Base-by-base conservation (phyloP, 2,329 filamentous ascomycete genomes). In the Ophiostoma angusticollis region DNA sequence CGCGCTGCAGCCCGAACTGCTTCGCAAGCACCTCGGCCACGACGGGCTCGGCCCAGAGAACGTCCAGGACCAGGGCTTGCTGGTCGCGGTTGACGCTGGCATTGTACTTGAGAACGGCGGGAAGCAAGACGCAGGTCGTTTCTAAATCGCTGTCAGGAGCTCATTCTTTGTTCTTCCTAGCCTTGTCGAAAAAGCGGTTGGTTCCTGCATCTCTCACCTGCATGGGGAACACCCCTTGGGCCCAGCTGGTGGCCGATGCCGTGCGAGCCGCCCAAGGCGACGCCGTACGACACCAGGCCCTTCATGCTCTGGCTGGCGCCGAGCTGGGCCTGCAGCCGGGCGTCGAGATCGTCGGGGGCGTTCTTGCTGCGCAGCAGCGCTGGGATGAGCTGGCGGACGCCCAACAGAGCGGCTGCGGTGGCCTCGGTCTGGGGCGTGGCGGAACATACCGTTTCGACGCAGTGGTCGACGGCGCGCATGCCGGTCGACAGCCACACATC, bases 401-500 rank as follows among this genome's bases (percentile, higher is more conserved):
- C 67, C 36, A 54, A 50, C 32, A 52, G 48, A 1, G 44, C 44
- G 12, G 31, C 23, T 2, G 27, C 45, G 14, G 41, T 37, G 17
- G 60, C 62, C 17, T 55, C 50, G 1, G 53, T 51, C 7, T 52
- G 49, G 9, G 67, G 62, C 2, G 49, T 43, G 1, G 62, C 49
- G 1, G 64, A 65, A 44, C 66, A 72, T 5, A 70, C 50, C 1
- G 65, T 66, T 52, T 76, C 72, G 4, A 76, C 63, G 40, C 70
- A 74, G 48, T 75, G 71, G 46, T 76, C 72, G 0, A 76, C 61
- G 0, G 67, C 63, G 8, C 72, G 59, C 7, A 77, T 59, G 0
- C 74, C 74, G 0, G 70, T 73, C 31, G 65, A 68, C 1, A 77
- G 55, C 73, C 72, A 79, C 16, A 74, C 58, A 7, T 54, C 52